Evolutionary conservation across 345 rosid genomes (phyloP), one percentile per base, ranked within the genome.

Genomic region (Hirschfeldia incana): DNA sequence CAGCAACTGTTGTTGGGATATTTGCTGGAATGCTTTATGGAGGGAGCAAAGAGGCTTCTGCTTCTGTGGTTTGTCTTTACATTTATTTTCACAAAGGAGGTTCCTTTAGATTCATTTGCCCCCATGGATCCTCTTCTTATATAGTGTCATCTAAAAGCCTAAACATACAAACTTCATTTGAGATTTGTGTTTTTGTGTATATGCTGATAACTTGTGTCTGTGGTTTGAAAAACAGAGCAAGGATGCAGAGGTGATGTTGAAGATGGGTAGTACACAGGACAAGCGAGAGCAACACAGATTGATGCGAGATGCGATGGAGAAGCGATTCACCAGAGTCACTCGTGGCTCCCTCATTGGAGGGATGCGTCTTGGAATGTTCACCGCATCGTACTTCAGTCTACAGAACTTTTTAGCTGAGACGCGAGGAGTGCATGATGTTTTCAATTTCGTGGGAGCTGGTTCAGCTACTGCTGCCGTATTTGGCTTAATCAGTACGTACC

Each of bases 281-380:
- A 93, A 93, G 85, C 90, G 94, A 61, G 97, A 93, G 72, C 98
- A 90, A 79, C 83, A 95, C 63, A 83, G 93, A 11, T 75, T 93
- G 79, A 93, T 90, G 98, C 85, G 98, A 76, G 98, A 95, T 84
- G 98, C 96, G 0, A 94, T 94, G 98, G 97, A 94, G 86, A 93
- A 93, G 81, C 83, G 98, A 81, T 93, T 95, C 80, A 70, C 89
- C 17, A 82, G 93, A 67, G 95, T 93, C 12, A 87, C 98, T 72
- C 94, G 92, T 44, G 98, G 98, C 76, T 93, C 99, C 3, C 89
- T 93, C 21, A 84, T 93, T 61, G 97, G 99, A 46, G 98, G 98
- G 63, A 85, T 91, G 58, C 91, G 99, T 1, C 97, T 95, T 74
- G 98, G 99, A 57, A 82, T 88, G 92, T 95, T 91, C 77, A 95